Evolutionary conservation across 208 protist species (phyloP).

Genomic region (Borovskyia barvae): DNA sequence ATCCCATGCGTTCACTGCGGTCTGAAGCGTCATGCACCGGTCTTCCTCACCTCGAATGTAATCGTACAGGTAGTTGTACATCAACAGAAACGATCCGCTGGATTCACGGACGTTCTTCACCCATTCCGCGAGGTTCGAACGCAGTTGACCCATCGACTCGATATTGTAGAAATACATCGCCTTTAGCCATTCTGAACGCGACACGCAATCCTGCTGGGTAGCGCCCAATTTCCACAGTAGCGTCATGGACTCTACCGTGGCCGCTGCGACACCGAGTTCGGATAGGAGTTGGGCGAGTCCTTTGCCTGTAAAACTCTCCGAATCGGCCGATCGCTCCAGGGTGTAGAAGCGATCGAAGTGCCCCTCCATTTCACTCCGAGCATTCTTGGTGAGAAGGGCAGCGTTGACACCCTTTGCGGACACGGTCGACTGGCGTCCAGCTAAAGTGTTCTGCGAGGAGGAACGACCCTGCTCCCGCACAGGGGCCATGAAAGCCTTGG

Average conservation of each 20-base stretch:
- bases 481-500: neutral
- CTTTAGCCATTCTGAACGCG: conserved; percentile 66
- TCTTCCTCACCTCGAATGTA: conserved; percentile 79
- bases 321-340: conserved; percentile 38
- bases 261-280: conserved; percentile 40
- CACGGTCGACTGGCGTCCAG: neutral
- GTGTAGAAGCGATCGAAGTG: conserved; percentile 51
- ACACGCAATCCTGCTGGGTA: conserved; percentile 44
- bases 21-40: conserved; percentile 48
- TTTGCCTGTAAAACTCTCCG: conserved; percentile 46
- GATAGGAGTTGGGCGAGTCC: conserved; percentile 57
- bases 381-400: conserved; percentile 13
- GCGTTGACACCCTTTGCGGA: neutral
- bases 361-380: conserved; percentile 57
- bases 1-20: conserved; percentile 57
- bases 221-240: conserved; percentile 79
- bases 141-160: conserved; percentile 43
- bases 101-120: conserved; percentile 41
- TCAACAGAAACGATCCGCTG: conserved; percentile 43
- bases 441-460: neutral
- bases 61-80: conserved; percentile 88
- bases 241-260: conserved; percentile 60
- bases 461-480: conserved; percentile 10
- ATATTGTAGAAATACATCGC: conserved; percentile 63
- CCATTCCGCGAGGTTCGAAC: conserved; percentile 43